Percentiles rank a stretch among this genome's conserved stretches.
phyloP scores from a whole-genome alignment of 2,329 filamentous ascomycete species.

The Harringtonia aguacate region DNA sequence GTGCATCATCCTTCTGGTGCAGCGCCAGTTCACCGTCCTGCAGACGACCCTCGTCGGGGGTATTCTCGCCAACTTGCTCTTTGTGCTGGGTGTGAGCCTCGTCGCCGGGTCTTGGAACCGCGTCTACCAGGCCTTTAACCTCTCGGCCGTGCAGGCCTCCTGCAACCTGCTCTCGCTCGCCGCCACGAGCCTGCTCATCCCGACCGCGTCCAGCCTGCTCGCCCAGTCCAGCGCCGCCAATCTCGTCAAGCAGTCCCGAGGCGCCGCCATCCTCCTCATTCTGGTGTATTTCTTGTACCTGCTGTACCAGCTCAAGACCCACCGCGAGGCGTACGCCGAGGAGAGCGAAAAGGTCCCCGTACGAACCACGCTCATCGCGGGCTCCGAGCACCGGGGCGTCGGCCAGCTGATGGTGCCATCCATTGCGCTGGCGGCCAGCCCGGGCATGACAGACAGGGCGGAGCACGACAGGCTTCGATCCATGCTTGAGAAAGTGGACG shows the following conservation, averaged over 20 bases:
- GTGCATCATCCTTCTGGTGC: neutral
- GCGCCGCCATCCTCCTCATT: neutral
- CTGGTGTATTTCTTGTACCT: neutral
- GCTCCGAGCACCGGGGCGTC: no score
- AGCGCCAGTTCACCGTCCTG: neutral
- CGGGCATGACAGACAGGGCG: neutral
- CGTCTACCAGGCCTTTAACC: neutral
- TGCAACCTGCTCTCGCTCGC: neutral
- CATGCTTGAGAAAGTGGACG: neutral
- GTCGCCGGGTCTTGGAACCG: neutral
- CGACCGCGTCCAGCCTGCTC: neutral
- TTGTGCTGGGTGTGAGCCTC: neutral
- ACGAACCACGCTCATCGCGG: no score
- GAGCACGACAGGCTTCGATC: neutral
- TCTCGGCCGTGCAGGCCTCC: neutral
- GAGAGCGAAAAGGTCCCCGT: neutral
- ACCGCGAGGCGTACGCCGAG: neutral
- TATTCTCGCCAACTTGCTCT: neutral
- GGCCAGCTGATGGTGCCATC: no score
- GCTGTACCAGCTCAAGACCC: neutral
- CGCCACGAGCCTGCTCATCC: neutral
- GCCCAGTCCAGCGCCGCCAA: neutral
- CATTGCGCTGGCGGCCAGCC: no score
- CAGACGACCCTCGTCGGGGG: neutral
- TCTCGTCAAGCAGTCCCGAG: neutral